These are phyloP conservation scores for Mortierella sp. DNA, from an alignment of 371 early-diverging fungal species.

Conservation along the genomic window DNA sequence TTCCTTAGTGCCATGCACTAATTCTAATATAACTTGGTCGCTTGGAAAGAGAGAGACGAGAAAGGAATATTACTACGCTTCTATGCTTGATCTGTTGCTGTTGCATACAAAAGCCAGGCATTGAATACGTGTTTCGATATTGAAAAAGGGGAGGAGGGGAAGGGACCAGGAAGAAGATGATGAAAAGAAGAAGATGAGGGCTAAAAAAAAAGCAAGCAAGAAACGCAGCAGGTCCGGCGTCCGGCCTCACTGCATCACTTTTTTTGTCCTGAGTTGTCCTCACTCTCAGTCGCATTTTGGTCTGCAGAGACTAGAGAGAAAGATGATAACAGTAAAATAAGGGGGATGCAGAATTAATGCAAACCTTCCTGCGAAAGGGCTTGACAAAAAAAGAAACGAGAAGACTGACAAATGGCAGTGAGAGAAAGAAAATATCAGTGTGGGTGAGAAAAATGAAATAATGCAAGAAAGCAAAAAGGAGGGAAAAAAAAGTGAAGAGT, in stretches of 20 bases:
- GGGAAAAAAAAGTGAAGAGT: neutral
- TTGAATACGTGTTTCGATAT: neutral
- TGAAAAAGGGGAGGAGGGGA: neutral
- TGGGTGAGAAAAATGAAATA: neutral
- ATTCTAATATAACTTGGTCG: neutral
- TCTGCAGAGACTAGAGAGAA: neutral
- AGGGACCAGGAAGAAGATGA: neutral
- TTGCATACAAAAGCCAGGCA: neutral
- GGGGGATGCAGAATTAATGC: slow-evolving; percentile 9
- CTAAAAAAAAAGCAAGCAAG: neutral
- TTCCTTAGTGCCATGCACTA: neutral
- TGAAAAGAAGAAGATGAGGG: neutral
- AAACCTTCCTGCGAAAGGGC: neutral
- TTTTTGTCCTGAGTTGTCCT: neutral
- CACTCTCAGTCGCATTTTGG: neutral
- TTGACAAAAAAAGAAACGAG: neutral
- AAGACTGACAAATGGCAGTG: neutral
- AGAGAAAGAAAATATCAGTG: neutral
- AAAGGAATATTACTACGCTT: neutral
- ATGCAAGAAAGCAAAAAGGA: neutral
- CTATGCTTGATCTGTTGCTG: slow-evolving; percentile 6
- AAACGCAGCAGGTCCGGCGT: neutral
- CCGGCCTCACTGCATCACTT: neutral
- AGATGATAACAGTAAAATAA: neutral
- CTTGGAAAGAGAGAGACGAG: neutral